Percentiles rank a stretch among this genome's conserved stretches.
Evolutionary conservation across 1,139 yeast genomes (phyloP).

Genomic region (Candida dubliniensis): DNA sequence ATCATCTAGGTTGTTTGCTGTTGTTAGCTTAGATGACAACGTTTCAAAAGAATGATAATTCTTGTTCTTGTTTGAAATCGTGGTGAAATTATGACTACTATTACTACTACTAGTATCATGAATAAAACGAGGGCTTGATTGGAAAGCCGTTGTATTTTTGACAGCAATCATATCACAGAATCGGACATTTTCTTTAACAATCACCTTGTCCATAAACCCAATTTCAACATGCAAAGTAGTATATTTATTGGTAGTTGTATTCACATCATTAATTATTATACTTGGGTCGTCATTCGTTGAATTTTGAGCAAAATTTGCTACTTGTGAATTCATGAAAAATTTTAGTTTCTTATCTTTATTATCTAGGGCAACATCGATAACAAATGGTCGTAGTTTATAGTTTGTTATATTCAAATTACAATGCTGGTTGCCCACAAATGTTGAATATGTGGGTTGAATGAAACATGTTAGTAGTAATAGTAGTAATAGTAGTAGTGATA

Average conservation of each 20-base stretch:
- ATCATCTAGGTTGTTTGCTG: not conserved
- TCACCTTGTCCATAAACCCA: slow-evolving; percentile 43
- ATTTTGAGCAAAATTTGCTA: slow-evolving; percentile 48
- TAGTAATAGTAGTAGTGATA: slow-evolving; percentile 1
- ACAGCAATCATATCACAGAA: slow-evolving; percentile 49
- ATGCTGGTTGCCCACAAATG: slow-evolving; percentile 21
- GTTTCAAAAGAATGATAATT: not conserved
- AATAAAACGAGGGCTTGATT: slow-evolving; percentile 24
- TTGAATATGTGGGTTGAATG: slow-evolving; percentile 14
- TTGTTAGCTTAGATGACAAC: not conserved
- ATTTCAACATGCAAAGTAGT: slow-evolving; percentile 51
- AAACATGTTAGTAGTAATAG: slow-evolving; percentile 2
- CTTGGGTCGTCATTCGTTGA: slow-evolving; percentile 90
- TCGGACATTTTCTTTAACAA: slow-evolving; percentile 39
- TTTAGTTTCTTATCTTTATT: slow-evolving; percentile 31
- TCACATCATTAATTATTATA: slow-evolving; percentile 41
- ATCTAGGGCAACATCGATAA: slow-evolving; percentile 45
- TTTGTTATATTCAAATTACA: slow-evolving; percentile 14
- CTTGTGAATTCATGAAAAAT: slow-evolving; percentile 41
- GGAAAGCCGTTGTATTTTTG: slow-evolving; percentile 31
- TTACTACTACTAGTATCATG: not conserved
- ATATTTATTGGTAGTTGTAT: slow-evolving; percentile 43
- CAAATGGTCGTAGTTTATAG: slow-evolving; percentile 28
- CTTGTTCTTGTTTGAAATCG: too few relatives aligned
- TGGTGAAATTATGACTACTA: not conserved